phyloP scores from a whole-genome alignment of 1,284 basidiomycete species.

The Ganoderma meredithae region DNA sequence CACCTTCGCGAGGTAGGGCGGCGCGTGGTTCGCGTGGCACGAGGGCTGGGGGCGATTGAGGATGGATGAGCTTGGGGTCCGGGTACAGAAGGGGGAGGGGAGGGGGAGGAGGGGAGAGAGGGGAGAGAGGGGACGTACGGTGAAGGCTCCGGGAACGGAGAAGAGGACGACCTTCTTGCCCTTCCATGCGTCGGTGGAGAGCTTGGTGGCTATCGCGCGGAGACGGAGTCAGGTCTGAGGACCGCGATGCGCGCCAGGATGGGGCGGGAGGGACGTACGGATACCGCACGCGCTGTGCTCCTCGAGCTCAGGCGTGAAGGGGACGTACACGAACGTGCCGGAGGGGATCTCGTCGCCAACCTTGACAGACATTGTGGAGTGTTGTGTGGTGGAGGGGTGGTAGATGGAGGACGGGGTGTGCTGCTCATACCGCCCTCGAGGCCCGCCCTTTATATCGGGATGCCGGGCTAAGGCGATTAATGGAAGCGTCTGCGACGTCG shows the following conservation, averaged over 20 bases:
- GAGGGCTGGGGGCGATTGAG: conserved; percentile 58
- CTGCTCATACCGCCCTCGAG: neutral
- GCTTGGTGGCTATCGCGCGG: conserved; percentile 49
- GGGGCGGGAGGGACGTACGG: conserved; percentile 53
- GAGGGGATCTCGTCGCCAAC: conserved; percentile 73
- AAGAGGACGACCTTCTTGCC: conserved; percentile 87
- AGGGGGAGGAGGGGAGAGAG: neutral
- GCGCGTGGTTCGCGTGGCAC: conserved; percentile 78
- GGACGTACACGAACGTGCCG: conserved; percentile 68
- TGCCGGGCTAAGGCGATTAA: neutral
- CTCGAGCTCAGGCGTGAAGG: conserved; percentile 72
- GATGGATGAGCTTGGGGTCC: neutral
- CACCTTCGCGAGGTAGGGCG: conserved; percentile 69
- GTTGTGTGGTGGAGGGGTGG: neutral
- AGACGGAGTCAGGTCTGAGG: neutral
- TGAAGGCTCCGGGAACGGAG: conserved; percentile 83
- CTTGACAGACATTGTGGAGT: conserved; percentile 45
- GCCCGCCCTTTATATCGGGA: neutral
- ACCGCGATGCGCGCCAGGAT: conserved; percentile 7
- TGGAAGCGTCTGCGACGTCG: neutral
- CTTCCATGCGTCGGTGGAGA: conserved; percentile 75
- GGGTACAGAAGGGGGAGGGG: neutral
- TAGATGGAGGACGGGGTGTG: neutral
- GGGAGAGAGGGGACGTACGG: conserved; percentile 51
- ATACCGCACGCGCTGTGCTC: conserved; percentile 68